Conservation (phyloP, 371 early-diverging fungal genomes). For the Mortierella sp. region DNA sequence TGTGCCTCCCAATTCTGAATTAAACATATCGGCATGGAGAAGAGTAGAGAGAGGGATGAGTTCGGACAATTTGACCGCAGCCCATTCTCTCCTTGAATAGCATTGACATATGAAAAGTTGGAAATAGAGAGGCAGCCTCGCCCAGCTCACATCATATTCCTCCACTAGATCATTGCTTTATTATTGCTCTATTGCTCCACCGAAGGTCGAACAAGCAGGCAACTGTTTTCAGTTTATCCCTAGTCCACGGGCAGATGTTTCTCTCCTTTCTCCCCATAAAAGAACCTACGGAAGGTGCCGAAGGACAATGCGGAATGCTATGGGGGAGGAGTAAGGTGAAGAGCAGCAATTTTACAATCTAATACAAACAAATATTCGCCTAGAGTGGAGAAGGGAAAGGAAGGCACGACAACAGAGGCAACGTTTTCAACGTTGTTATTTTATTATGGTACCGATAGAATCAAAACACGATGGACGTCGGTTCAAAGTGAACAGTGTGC, state of each 20-base stretch:
- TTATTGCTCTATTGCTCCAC: background rate
- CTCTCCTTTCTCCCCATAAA: background rate
- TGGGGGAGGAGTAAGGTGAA: background rate
- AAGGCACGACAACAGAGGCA: background rate
- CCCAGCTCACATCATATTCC: background rate
- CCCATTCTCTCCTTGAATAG: background rate
- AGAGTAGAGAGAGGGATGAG: background rate
- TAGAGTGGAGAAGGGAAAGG: background rate
- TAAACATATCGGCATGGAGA: background rate
- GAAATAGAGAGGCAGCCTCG: background rate
- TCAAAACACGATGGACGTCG: background rate
- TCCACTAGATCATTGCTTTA: background rate
- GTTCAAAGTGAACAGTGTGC: constrained; percentile 6
- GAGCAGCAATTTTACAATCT: background rate
- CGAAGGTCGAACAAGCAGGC: background rate
- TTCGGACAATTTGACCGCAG: background rate
- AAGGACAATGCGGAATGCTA: background rate
- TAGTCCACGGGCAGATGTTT: background rate
- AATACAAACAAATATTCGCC: background rate
- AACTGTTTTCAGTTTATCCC: background rate
- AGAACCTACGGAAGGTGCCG: background rate
- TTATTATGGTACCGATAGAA: background rate
- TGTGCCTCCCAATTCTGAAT: background rate
- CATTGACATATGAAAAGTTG: constrained; percentile 7
- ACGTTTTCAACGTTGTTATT: background rate